Evolutionary conservation across 2,329 filamentous ascomycete species (phyloP), one percentile per base, ranked within the genome.

Genomic region (Lecanoromycetidae sp.): DNA sequence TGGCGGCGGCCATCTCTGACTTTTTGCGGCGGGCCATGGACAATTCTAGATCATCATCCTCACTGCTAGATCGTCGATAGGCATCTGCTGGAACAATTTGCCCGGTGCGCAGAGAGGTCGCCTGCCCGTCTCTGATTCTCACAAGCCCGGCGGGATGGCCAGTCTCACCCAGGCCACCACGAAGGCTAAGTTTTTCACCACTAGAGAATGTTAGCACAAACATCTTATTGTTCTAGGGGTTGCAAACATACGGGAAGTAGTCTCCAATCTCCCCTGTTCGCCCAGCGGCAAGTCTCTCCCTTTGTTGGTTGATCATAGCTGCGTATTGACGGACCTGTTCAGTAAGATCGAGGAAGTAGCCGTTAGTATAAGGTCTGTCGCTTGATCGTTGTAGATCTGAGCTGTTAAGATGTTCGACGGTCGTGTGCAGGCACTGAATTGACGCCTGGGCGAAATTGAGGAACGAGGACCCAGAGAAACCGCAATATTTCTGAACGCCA

Each of bases 1-100:
- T 85, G 5, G 84, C 82, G 43, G 80, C 82, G 29, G 87, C 86
- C 51, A 90, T 90, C 30, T 30, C 49, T 17, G 43, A 42, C 77
- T 94, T 94, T 77, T 93, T 93, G 56, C 87, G 82, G 49, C 88
- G 83, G 49, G 88, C 90, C 90, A 95, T 96, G 33, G 88, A 96
- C 41, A 88, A 85, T 66, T 82, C 78, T 53, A 87, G 87, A 49
- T 90, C 84, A 55, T 93, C 86, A 56, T 82, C 79, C 13, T 77
- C 67, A 53, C 67, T 70, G 34, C 74, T 61, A 40, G 67, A 60
- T 46, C 74, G n/a, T n/a, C n/a, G 71, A 45, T 44, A 56, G 38
- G 62, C 58, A 46, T 60, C 50, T 12, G 58, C 58, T 29, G 78
- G 77, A 37, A 87, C 73, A 1, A 75, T 71, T 54, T 81, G 63